A percentile compares a stretch with the other conserved stretches of the same genome.
These are phyloP conservation scores for Termitomyces sp. DNA, from an alignment of 768 basidiomycete genomes.

Conservation along the genomic window DNA sequence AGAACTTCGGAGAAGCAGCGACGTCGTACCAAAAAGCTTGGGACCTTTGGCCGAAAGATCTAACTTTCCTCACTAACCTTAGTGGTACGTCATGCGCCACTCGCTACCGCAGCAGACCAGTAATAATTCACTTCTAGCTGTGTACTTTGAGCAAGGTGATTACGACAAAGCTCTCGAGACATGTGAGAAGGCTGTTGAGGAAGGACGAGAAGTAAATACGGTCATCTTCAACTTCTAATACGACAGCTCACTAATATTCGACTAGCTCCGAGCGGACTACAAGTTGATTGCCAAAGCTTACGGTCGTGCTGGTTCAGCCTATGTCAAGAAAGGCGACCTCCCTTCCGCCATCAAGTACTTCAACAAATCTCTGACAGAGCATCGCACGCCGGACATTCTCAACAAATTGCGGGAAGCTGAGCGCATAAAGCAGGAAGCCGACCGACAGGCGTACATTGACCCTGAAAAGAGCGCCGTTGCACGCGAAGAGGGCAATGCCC, in stretches of 20 bases:
- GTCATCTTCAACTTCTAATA: background rate
- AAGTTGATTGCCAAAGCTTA: conserved; percentile 93
- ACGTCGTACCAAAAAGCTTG: conserved; percentile 80
- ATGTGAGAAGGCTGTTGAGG: conserved; percentile 95
- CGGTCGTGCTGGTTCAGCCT: conserved; percentile 84
- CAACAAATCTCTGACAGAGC: conserved; percentile 92
- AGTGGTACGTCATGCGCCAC: conserved; percentile 44
- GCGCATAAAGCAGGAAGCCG: conserved; percentile 68
- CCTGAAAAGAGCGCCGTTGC: conserved; percentile 76
- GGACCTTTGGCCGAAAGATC: conserved; percentile 89
- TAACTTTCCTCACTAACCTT: conserved; percentile 90
- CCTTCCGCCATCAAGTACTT: conserved; percentile 81
- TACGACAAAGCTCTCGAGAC: conserved; percentile 88
- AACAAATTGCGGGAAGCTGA: conserved; percentile 86
- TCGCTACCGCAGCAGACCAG: background rate
- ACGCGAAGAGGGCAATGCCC: conserved; percentile 86
- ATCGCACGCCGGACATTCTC: conserved; percentile 90
- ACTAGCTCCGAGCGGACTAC: conserved; percentile 82
- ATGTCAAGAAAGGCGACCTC: conserved; percentile 75
- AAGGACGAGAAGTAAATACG: conserved; percentile 64
- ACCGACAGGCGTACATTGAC: conserved; percentile 81
- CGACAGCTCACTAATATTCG: background rate
- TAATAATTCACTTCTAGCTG: conserved; percentile 45
- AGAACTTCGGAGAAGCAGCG: conserved; percentile 74
- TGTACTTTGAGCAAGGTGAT: conserved; percentile 89